phyloP scores from a whole-genome alignment of 345 rosid species.

The Syzygium jambos region DNA sequence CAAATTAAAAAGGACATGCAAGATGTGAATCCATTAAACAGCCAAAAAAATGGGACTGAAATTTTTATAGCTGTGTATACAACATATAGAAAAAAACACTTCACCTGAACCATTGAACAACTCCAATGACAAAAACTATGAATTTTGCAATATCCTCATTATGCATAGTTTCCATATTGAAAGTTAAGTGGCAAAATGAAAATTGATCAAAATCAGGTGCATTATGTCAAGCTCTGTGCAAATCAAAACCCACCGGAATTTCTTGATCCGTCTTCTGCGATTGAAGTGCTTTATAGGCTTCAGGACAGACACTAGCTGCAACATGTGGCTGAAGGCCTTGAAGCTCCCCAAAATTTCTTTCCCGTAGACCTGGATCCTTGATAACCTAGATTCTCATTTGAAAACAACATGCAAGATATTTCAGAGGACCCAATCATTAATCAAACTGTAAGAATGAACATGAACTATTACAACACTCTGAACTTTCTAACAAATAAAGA shows the following conservation, averaged over 20 bases:
- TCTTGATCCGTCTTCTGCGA: constrained; percentile 49
- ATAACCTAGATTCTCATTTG: constrained; percentile 36
- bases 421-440: background rate
- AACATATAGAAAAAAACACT: no score
- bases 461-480: background rate
- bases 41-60: background rate
- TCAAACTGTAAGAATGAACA: background rate
- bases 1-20: background rate
- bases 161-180: no score
- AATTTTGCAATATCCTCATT: no score
- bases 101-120: background rate
- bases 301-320: constrained; percentile 34
- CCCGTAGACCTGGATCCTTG: constrained; percentile 48
- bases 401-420: background rate
- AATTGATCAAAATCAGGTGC: background rate
- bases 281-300: constrained; percentile 51
- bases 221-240: background rate
- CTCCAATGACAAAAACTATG: background rate
- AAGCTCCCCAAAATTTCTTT: constrained; percentile 70
- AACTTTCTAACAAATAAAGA: background rate
- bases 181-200: background rate
- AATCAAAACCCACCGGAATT: constrained; percentile 51
- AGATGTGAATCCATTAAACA: background rate
- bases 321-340: constrained; percentile 53
- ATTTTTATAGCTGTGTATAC: no score